Conservation (phyloP, 352 stramenopile genomes). For the Phytophthora tentaculata region DNA sequence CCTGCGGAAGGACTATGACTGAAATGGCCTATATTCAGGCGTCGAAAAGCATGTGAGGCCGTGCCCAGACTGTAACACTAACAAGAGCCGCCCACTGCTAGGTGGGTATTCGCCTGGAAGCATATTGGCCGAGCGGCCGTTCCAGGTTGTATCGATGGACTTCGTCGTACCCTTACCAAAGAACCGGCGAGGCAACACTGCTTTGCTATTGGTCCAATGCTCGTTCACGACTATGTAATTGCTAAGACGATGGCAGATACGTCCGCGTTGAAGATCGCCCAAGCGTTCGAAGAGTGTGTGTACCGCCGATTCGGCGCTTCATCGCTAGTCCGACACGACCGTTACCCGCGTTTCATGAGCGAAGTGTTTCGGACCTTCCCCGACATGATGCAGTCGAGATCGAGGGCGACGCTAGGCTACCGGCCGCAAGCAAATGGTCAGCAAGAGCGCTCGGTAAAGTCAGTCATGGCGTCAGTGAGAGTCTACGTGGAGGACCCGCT, state of each 20-base stretch:
- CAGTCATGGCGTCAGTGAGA: too few species aligned
- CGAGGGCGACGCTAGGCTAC: too few species aligned
- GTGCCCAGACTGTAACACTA: not conserved
- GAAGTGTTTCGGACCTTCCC: too few species aligned
- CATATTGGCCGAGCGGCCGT: not conserved
- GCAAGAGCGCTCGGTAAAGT: too few species aligned
- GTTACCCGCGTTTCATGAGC: not conserved
- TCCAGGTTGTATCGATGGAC: not conserved
- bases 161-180: conserved; percentile 1
- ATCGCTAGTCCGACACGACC: not conserved
- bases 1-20: not conserved
- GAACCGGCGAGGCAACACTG: not conserved
- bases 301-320: not conserved
- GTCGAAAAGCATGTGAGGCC: not conserved
- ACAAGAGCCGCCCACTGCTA: not conserved
- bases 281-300: too few species aligned
- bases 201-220: not conserved
- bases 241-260: not conserved
- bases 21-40: not conserved
- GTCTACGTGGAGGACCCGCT: too few species aligned
- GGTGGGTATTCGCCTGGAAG: not conserved
- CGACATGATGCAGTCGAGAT: too few species aligned
- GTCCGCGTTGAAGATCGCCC: not conserved
- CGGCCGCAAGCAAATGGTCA: too few species aligned
- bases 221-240: not conserved